A percentile compares a stretch with the other conserved stretches of the same genome.
Conservation (phyloP, 1,284 basidiomycete species). For the Ceratobasidium papillatum region DNA sequence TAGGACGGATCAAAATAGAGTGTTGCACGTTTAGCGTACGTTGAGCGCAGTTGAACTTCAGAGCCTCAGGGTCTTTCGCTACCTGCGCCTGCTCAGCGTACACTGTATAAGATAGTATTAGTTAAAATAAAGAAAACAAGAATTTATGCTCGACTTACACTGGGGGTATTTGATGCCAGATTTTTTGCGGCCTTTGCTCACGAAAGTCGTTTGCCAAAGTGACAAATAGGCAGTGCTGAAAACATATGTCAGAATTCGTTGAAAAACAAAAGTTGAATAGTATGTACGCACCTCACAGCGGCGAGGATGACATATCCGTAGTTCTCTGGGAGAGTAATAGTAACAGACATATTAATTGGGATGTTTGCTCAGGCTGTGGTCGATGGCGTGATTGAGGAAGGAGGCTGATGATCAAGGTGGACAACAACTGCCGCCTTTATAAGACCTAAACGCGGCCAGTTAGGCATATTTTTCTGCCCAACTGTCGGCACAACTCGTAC, state of each 20-base stretch:
- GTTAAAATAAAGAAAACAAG: neutral
- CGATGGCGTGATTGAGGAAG: neutral
- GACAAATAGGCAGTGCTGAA: slow-evolving; percentile 28
- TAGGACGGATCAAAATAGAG: neutral
- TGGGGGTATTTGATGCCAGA: slow-evolving; percentile 41
- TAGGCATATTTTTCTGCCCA: neutral
- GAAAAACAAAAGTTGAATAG: neutral
- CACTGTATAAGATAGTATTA: slow-evolving; percentile 27
- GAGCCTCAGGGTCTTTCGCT: slow-evolving; percentile 39
- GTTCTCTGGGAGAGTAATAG: slow-evolving; percentile 39
- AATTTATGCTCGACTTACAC: slow-evolving; percentile 7
- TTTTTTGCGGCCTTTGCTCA: slow-evolving; percentile 32
- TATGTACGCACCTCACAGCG: slow-evolving; percentile 25
- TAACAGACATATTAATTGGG: slow-evolving; percentile 25
- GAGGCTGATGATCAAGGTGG: neutral
- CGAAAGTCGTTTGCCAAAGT: neutral
- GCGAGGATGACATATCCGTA: slow-evolving; percentile 42
- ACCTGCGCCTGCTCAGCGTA: slow-evolving; percentile 43
- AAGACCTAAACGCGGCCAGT: neutral
- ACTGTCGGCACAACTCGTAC: neutral
- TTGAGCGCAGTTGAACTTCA: slow-evolving; percentile 43
- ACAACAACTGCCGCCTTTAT: neutral
- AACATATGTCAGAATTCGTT: neutral
- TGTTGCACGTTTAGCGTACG: slow-evolving; percentile 2
- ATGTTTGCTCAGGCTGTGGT: slow-evolving; percentile 6